These are phyloP conservation scores for Niveomyces coronatus DNA, from an alignment of 2,329 filamentous ascomycete species.

Conservation along the genomic window DNA sequence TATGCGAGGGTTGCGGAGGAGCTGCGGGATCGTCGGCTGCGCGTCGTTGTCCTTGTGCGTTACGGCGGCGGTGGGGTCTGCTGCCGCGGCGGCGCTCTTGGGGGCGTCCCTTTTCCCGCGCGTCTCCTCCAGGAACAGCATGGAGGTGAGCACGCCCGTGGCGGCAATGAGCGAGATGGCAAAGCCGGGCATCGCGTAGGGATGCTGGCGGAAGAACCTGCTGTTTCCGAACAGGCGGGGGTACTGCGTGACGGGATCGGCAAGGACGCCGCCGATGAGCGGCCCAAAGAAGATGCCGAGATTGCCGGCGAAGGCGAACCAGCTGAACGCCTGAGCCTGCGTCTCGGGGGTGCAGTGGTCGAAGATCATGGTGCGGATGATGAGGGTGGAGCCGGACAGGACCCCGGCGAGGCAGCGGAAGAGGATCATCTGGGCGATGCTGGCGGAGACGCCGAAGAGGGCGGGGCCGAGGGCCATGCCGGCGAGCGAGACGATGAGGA, in stretches of 20 bases:
- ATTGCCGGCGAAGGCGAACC: conserved; percentile 67
- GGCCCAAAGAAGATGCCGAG: conserved; percentile 65
- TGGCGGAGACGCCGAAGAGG: conserved; percentile 57
- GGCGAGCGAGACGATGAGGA: conserved; percentile 55
- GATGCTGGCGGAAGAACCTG: conserved; percentile 37
- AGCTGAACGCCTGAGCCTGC: conserved; percentile 64
- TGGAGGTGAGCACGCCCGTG: conserved; percentile 38
- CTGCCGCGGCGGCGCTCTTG: not conserved
- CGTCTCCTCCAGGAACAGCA: conserved; percentile 55
- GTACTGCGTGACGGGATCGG: conserved; percentile 56
- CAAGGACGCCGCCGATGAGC: conserved; percentile 56
- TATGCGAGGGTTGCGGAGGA: conserved; percentile 56
- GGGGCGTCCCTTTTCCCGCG: conserved; percentile 24
- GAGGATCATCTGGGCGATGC: conserved; percentile 64
- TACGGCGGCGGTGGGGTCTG: no score
- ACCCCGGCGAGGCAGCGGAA: conserved; percentile 62
- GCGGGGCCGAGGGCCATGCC: conserved; percentile 52
- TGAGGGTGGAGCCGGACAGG: conserved; percentile 64
- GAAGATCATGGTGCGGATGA: conserved; percentile 66
- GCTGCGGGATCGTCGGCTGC: conserved; percentile 19
- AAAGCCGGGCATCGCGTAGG: conserved; percentile 46
- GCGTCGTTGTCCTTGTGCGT: not conserved
- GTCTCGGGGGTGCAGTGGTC: conserved; percentile 61
- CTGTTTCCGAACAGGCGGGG: conserved; percentile 38
- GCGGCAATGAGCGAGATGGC: conserved; percentile 45